phyloP scores from a whole-genome alignment of 306 rosid genomes.

The Leucaena leucocephala region DNA sequence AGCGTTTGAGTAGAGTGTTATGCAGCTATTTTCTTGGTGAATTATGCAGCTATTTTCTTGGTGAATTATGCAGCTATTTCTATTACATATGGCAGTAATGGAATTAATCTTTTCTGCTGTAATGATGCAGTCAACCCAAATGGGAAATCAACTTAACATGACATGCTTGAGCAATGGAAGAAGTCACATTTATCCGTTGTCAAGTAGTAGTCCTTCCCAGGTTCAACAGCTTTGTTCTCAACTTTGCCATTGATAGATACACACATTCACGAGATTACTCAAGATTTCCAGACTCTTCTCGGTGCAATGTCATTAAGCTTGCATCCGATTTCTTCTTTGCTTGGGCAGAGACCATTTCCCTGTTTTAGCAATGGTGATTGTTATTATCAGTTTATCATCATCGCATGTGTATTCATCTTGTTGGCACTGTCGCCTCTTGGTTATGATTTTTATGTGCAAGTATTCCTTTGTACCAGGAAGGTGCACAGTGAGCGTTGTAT shows the following conservation, averaged over 20 bases:
- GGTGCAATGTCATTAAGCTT: conserved; percentile 21
- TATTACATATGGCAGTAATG: conserved; percentile 13
- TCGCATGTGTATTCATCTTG: conserved; percentile 20
- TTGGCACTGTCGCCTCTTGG: conserved; percentile 17
- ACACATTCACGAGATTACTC: conserved; percentile 2
- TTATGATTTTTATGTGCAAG: conserved; percentile 5
- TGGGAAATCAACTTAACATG: conserved; percentile 60
- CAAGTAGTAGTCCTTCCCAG: conserved; percentile 34
- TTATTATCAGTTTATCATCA: neutral
- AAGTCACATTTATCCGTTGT: conserved; percentile 43
- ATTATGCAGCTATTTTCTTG: neutral
- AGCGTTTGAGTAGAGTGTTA: conserved; percentile 7
- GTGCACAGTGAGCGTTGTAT: conserved; percentile 17
- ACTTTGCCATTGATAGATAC: conserved; percentile 55
- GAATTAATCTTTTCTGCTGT: conserved; percentile 22
- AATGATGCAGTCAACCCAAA: conserved; percentile 52
- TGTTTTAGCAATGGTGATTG: conserved; percentile 7
- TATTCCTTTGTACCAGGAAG: conserved; percentile 32
- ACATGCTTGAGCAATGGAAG: conserved; percentile 68
- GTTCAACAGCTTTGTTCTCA: conserved; percentile 53
- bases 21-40: neutral
- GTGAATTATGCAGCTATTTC: neutral
- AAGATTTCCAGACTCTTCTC: conserved; percentile 24
- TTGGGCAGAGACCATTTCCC: neutral
- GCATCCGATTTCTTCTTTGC: conserved; percentile 32